Evolutionary conservation across 2,329 filamentous ascomycete species (phyloP), one percentile per base, ranked within the genome.

Genomic region (Sclerotinia sclerotiorum): DNA sequence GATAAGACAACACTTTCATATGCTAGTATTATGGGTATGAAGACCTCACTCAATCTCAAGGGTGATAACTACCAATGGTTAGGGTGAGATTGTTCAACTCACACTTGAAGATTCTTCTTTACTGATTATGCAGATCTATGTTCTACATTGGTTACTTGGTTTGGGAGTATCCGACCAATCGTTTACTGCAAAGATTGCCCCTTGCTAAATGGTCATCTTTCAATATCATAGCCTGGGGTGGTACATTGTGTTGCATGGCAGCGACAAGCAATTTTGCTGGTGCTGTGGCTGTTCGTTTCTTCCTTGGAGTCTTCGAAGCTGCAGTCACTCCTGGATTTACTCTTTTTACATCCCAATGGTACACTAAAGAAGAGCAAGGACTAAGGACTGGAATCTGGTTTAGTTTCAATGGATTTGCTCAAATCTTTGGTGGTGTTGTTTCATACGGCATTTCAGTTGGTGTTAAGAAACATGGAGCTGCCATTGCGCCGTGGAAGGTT

Each of bases 261-360:
- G 87, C 84, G 0, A 85, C 87, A 0, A 80, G 82, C 44, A 85
- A 85, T 75, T 91, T 87, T 73, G 79, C 81, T 0, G 85, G 88
- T 1, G 85, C 87, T 0, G 83, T 90, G 29, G 87, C 86, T 0
- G 84, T 91, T 46, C 84, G 90, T 0, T 88, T 91, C 76, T 86
- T 91, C 72, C 82, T 91, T 0, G 90, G 90, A 39, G 81, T 89
- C 0, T 90, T 89, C 67, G 90, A 92, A 76, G 82, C 87, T 0
- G 87, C 88, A 0, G 87, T 91, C 1, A 90, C 87, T 0, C 89
- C 89, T 0, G 88, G 88, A 0, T 91, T 91, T 72, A 85, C 87
- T 0, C 81, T 92, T 1, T 83, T 92, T 72, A 91, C 88, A 1
- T 85, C 82, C 4, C 87, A 90, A 78, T 92, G 89, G 89, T 92